phyloP scores from a whole-genome alignment of 805 yeast genomes.

The Candida berthetii region DNA sequence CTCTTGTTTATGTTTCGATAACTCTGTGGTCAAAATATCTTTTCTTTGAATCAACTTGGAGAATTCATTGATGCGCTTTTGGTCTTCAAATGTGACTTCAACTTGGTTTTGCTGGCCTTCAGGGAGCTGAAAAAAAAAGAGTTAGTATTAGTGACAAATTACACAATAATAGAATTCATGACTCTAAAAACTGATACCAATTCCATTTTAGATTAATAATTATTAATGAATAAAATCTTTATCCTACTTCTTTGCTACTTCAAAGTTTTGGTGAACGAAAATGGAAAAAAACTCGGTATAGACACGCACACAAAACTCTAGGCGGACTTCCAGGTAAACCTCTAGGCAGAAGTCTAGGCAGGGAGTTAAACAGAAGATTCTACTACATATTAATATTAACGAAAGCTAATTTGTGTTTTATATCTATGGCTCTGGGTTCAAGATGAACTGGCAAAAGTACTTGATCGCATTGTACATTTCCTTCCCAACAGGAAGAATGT shows the following conservation, averaged over 20 bases:
- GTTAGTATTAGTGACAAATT: neutral
- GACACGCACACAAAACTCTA: too few species aligned
- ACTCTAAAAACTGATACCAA: too few species aligned
- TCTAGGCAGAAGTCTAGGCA: too few species aligned
- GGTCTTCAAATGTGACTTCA: slow-evolving; percentile 52
- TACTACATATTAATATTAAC: too few species aligned
- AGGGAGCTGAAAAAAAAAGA: slow-evolving; percentile 21
- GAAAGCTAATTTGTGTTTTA: too few species aligned
- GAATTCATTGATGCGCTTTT: slow-evolving; percentile 81
- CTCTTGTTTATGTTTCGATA: slow-evolving; percentile 50
- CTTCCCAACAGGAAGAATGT: slow-evolving; percentile 69
- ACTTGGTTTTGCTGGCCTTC: slow-evolving; percentile 34
- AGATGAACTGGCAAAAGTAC: slow-evolving; percentile 51
- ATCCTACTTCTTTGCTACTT: too few species aligned
- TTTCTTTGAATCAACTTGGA: slow-evolving; percentile 74
- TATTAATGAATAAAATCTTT: neutral
- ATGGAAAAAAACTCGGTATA: too few species aligned
- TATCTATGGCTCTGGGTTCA: neutral
- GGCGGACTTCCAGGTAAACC: too few species aligned
- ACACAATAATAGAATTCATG: too few species aligned
- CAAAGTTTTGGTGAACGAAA: too few species aligned
- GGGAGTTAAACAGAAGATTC: too few species aligned
- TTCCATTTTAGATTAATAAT: slow-evolving; percentile 6
- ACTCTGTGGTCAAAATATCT: slow-evolving; percentile 46
- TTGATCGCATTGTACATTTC: slow-evolving; percentile 66